These are phyloP conservation scores for Globisporangium yorkense DNA, from an alignment of 352 stramenopile genomes.

Conservation along the genomic window DNA sequence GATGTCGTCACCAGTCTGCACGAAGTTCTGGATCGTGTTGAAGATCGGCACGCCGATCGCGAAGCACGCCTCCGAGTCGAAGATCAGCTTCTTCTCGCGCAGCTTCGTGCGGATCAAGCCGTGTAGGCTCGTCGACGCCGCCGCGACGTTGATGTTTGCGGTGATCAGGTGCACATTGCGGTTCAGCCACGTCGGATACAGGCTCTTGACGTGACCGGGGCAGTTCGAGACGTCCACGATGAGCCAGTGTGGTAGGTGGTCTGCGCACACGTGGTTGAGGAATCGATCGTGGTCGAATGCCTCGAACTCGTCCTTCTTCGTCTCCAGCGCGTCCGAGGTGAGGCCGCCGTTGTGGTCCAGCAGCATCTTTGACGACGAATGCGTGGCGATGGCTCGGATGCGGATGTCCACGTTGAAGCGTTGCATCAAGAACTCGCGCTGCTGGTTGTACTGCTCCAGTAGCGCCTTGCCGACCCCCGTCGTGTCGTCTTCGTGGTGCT, in stretches of 20 bases:
- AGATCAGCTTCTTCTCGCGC: conserved; percentile 84
- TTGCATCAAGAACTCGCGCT: conserved; percentile 75
- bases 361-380: conserved; percentile 55
- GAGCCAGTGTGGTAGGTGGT: conserved; percentile 89
- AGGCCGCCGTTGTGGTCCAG: conserved; percentile 60
- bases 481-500: conserved; percentile 37
- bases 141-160: conserved; percentile 88
- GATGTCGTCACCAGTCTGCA: conserved; percentile 91
- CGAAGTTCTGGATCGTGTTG: conserved; percentile 90
- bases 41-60: conserved; percentile 89
- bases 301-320: conserved; percentile 16
- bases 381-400: conserved; percentile 68
- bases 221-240: conserved; percentile 94
- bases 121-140: conserved; percentile 64
- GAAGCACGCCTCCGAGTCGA: conserved; percentile 79
- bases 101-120: conserved; percentile 63
- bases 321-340: conserved; percentile 29
- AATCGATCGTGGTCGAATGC: conserved; percentile 67
- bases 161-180: conserved; percentile 92
- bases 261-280: conserved; percentile 69
- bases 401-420: conserved; percentile 85
- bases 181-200: conserved; percentile 89
- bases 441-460: conserved; percentile 81
- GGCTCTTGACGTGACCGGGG: conserved; percentile 58
- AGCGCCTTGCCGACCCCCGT: conserved; percentile 79